phyloP scores from a whole-genome alignment of 371 early-diverging fungal species.

The Dichotomocladium elegans region DNA sequence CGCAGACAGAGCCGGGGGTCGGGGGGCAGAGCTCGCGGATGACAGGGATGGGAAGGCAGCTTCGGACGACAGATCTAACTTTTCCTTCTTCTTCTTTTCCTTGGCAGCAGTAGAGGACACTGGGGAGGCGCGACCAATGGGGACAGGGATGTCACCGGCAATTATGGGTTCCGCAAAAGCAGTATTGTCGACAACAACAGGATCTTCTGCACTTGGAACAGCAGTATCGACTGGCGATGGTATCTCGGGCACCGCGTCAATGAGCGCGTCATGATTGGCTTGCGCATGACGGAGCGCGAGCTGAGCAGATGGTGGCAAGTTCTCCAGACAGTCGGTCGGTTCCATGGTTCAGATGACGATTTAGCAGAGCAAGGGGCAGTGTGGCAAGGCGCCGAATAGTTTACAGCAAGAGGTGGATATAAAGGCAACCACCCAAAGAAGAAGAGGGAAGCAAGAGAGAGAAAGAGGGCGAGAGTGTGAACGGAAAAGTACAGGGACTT shows the following conservation, averaged over 20 bases:
- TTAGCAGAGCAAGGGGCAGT: not conserved
- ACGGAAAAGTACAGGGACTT: not conserved
- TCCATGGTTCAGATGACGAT: constrained; percentile 14
- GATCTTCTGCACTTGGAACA: constrained; percentile 43
- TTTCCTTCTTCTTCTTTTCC: constrained; percentile 24
- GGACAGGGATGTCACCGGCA: constrained; percentile 42
- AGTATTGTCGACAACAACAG: constrained; percentile 30
- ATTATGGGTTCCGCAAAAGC: constrained; percentile 43
- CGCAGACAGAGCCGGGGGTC: constrained; percentile 35
- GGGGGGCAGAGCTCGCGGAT: constrained; percentile 39
- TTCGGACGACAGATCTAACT: constrained; percentile 58
- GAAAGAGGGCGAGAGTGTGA: not conserved
- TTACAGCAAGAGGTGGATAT: not conserved
- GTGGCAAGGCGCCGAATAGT: no score
- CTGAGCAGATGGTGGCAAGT: constrained; percentile 43
- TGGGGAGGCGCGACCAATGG: constrained; percentile 31
- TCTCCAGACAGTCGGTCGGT: constrained; percentile 24
- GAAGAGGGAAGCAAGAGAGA: not conserved
- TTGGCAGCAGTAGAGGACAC: constrained; percentile 9
- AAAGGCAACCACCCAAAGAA: not conserved
- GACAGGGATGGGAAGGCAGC: constrained; percentile 73
- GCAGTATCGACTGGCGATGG: constrained; percentile 20
- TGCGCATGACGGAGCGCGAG: constrained; percentile 46
- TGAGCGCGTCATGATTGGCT: constrained; percentile 13
- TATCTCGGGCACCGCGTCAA: constrained; percentile 7